phyloP scores from a whole-genome alignment of 2,329 filamentous ascomycete species.

The Tolypocladium paradoxum region DNA sequence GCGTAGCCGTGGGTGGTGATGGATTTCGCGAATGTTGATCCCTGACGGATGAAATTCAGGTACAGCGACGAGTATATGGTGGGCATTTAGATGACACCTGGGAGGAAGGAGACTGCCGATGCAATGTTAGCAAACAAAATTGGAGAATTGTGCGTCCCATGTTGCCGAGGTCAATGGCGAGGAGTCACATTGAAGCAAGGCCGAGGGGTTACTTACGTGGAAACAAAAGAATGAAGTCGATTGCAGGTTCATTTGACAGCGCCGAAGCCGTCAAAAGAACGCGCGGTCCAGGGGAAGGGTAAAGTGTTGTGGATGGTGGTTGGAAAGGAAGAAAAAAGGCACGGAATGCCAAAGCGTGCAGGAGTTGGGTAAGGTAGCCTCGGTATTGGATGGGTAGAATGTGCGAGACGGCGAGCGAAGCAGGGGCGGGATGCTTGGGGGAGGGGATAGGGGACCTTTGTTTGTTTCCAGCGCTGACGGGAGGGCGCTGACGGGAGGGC shows the following conservation, averaged over 20 bases:
- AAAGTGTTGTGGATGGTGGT: slow-evolving; percentile 7
- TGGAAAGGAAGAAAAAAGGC: slow-evolving; percentile 4
- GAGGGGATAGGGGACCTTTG: not conserved
- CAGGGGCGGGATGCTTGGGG: not conserved
- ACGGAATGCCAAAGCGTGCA: slow-evolving; percentile 2
- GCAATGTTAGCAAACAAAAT: not conserved
- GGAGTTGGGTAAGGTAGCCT: not conserved
- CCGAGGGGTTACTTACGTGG: slow-evolving; percentile 42
- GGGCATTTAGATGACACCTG: slow-evolving; percentile 81
- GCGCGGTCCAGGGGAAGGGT: slow-evolving; percentile 44
- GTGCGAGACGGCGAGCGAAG: slow-evolving; percentile 1
- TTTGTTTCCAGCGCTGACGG: not conserved
- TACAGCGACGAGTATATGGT: slow-evolving; percentile 58
- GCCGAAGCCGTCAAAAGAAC: slow-evolving; percentile 76
- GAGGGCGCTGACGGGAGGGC: not conserved
- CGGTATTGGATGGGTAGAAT: slow-evolving; percentile 2
- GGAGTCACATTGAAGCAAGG: not conserved
- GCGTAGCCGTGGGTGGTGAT: slow-evolving; percentile 97
- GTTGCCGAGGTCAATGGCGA: not conserved
- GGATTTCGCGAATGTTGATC: slow-evolving; percentile 75
- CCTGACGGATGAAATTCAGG: slow-evolving; percentile 86
- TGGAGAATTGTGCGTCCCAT: not conserved
- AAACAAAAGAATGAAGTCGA: slow-evolving; percentile 46
- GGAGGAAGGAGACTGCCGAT: slow-evolving; percentile 39
- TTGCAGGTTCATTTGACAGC: slow-evolving; percentile 99